Evolutionary conservation across 2,329 filamentous ascomycete genomes (phyloP).

Genomic region (Aspergillus sp.): DNA sequence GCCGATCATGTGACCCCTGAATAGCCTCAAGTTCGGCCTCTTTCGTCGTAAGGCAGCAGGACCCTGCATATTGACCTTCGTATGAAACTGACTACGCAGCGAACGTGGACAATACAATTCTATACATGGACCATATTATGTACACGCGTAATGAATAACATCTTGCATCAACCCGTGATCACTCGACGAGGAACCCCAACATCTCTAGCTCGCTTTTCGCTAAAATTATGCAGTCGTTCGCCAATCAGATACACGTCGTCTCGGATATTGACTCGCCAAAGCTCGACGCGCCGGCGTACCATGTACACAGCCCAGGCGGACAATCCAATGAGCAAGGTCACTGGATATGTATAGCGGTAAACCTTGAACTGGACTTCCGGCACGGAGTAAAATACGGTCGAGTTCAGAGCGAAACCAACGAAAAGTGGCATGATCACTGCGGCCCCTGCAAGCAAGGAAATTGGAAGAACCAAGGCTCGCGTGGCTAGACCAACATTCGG

Average conservation of each 20-base stretch:
- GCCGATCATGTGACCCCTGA: no score
- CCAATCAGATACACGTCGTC: constrained; percentile 97
- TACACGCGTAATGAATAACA: not conserved
- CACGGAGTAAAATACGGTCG: constrained; percentile 26
- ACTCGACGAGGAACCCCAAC: constrained; percentile 30
- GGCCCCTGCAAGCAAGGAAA: constrained; percentile 49
- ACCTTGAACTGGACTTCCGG: constrained; percentile 32
- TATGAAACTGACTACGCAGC: no score
- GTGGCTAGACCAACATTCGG: constrained; percentile 74
- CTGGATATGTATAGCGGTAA: constrained; percentile 68
- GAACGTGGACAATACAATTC: no score
- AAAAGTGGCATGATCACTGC: constrained; percentile 58
- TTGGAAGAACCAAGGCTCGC: constrained; percentile 75
- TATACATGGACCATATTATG: no score
- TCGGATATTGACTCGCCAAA: constrained; percentile 72
- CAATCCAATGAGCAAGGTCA: constrained; percentile 46
- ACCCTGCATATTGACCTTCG: no score
- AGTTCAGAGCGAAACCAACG: constrained; percentile 46
- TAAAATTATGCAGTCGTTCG: constrained; percentile 90
- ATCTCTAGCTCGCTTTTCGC: constrained; percentile 43
- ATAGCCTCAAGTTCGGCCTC: no score
- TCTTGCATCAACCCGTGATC: constrained; percentile 22
- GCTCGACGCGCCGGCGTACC: constrained; percentile 48
- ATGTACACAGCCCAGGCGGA: constrained; percentile 34
- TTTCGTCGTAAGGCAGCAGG: no score